Percentiles rank a stretch among this genome's conserved stretches.
These are phyloP conservation scores for Amanita phalloides DNA, from an alignment of 768 basidiomycete species.

Conservation along the genomic window DNA sequence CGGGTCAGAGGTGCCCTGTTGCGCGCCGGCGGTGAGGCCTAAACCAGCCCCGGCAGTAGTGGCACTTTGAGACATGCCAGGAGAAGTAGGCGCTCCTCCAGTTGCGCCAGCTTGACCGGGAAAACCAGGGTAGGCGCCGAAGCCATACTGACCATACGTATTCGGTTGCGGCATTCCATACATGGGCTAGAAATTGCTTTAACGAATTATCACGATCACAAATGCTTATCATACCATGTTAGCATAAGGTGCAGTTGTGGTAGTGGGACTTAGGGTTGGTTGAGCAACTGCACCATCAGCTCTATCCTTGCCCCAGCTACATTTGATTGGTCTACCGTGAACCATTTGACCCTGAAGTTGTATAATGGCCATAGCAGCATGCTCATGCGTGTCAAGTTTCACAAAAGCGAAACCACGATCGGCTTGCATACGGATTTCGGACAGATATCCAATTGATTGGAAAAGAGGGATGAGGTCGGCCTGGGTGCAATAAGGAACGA, in stretches of 20 bases:
- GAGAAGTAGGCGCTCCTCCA: constrained; percentile 38
- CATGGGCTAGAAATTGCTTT: constrained; percentile 48
- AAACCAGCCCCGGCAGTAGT: constrained; percentile 45
- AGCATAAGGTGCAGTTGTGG: constrained; percentile 58
- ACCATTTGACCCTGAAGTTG: constrained; percentile 96
- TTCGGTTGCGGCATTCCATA: constrained; percentile 83
- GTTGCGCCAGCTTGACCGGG: constrained; percentile 45
- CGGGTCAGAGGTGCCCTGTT: constrained; percentile 46
- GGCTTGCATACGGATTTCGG: constrained; percentile 98
- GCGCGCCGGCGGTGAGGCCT: constrained; percentile 43
- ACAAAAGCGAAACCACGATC: constrained; percentile 99
- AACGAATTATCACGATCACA: constrained; percentile 1
- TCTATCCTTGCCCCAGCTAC: constrained; percentile 97
- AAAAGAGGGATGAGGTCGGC: constrained; percentile 96
- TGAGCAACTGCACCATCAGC: constrained; percentile 57
- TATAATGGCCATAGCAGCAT: constrained; percentile 96
- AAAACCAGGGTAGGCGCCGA: constrained; percentile 65
- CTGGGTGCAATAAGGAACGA: constrained; percentile 95
- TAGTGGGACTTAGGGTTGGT: constrained; percentile 48
- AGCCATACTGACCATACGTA: constrained; percentile 72
- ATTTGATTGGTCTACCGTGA: constrained; percentile 95
- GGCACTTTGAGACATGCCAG: constrained; percentile 48
- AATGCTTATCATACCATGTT: constrained; percentile 51
- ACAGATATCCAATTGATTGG: constrained; percentile 97
- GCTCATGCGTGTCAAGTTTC: constrained; percentile 97